Evolutionary conservation across 495 filamentous ascomycete genomes (phyloP), one percentile per base, ranked within the genome.

Genomic region (Daldinia vernicosa): DNA sequence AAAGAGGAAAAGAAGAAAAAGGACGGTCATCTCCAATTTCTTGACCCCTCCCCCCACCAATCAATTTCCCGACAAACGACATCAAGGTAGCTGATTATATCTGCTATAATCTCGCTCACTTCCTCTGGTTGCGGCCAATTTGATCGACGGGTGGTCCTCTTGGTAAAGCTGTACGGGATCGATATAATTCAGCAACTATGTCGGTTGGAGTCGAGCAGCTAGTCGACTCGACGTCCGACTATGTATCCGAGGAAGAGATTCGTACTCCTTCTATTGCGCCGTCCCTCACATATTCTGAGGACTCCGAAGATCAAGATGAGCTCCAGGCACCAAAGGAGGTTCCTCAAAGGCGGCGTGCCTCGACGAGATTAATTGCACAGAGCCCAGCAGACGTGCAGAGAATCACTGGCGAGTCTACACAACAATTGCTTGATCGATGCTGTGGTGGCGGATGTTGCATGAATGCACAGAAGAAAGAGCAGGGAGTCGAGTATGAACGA

Each of bases 361-460:
- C 92, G 27, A 95, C 92, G n/a, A 82, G 88, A 7, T 83, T 95
- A 62, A 91, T 95, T 67, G 90, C 91, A 1, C 88, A 92, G 74
- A 92, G 87, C 77, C 85, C 90, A 0, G 85, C 88, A 24, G 92
- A 95, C 72, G 90, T 96, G 66, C 85, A 88, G 72, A 83, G 90
- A 66, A 86, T 97, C 26, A 88, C 88, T 53, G 87, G 86, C 57
- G 84, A 87, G 75, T 83, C 86, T 6, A 87, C 86, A 15, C 89
- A 88, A 53, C 80, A 85, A 73, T 74, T 90, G 83, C 82, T 86
- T 76, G 73, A 86, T 81, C 81, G 90, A 82, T 99, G 96, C 83
- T 99, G 95, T 77, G 95, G 95, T 33, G 94, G 95, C 57, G 94
- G 95, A 45, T 98, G 96, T 81, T 98, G 94, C 78, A 86, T 93